phyloP scores from a whole-genome alignment of 192 early-diverging fungal genomes.

The Gorgonomyces haynaldii region DNA sequence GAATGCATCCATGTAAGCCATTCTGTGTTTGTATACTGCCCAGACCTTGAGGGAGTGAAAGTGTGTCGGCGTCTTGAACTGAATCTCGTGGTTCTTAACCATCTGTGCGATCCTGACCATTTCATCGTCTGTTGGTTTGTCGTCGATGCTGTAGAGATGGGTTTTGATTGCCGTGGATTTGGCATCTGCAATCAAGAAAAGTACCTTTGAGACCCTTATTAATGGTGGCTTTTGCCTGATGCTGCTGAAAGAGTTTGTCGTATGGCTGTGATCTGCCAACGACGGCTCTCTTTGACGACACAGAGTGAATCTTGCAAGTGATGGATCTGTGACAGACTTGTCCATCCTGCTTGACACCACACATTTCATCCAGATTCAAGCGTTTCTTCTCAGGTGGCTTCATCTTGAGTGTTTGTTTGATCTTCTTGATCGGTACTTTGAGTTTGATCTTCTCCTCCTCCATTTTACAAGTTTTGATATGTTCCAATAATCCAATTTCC shows the following conservation, averaged over 20 bases:
- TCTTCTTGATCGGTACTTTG: slow-evolving; percentile 27
- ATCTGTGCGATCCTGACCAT: background rate
- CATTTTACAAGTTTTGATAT: no score
- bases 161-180: background rate
- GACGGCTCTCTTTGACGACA: slow-evolving; percentile 76
- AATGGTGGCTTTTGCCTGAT: slow-evolving; percentile 49
- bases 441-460: slow-evolving; percentile 45
- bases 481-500: no score
- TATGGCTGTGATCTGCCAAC: slow-evolving; percentile 72
- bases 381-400: slow-evolving; percentile 19
- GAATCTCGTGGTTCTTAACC: background rate
- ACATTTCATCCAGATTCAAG: slow-evolving; percentile 85
- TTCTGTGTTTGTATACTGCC: background rate
- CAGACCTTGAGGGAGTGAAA: background rate
- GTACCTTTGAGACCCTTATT: background rate
- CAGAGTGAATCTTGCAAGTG: slow-evolving; percentile 91
- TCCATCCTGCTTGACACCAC: slow-evolving; percentile 61
- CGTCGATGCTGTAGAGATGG: background rate
- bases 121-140: background rate
- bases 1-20: background rate
- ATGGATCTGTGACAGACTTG: slow-evolving; percentile 71
- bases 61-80: background rate
- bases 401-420: slow-evolving; percentile 33
- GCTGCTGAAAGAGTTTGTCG: slow-evolving; percentile 62
- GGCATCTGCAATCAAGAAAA: background rate